Evolutionary conservation across 192 early-diverging fungal species (phyloP), one percentile per base, ranked within the genome.

Genomic region (Phycomyces blakesleeanus): DNA sequence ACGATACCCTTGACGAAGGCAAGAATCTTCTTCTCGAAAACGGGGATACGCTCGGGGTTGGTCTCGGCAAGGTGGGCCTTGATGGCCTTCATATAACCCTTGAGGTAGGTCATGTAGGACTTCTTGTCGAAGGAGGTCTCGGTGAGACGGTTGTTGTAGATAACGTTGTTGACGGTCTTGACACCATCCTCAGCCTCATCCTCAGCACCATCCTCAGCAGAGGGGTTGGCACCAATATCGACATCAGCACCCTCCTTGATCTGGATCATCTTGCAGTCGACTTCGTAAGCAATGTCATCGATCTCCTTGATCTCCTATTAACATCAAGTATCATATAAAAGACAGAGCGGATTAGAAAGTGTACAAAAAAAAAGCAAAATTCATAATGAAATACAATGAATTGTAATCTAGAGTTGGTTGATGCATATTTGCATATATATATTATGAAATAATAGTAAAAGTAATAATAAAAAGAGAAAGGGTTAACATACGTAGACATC

Each of bases 221-320:
- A 94, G 59, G 92, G 81, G 82, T 95, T 94, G 76, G 89, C 95
- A 78, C 93, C 93, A 62, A 90, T 94, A 73, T 97, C 88, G 54
- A 97, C 80, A 39, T 93, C 84, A 47, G 5, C 44, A 66, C 78
- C 90, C 6, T 72, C 78, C 56, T 76, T 80, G 63, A 91, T 56
- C 25, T 71, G 78, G 67, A 89, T 81, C 79, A 89, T 80, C 69
- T 80, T 68, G 76, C 89, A 89, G 78, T 97, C 89, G 49, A 94
- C 84, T 79, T 95, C 91, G 63, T 74, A 83, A 60, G 71, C 72
- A 57, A 84, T 63, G 54, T 86, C 87, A 61, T 84, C 87, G 44
- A 89, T 66, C 63, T 83, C 73, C 42, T 67, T 84, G 64, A 91
- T 51, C 55, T 80, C 75, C 69, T 71, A 47, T 49, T 50, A 10